Evolutionary conservation across 1,139 yeast genomes (phyloP), one percentile per base, ranked within the genome.

Genomic region (Diutina ranongensis): DNA sequence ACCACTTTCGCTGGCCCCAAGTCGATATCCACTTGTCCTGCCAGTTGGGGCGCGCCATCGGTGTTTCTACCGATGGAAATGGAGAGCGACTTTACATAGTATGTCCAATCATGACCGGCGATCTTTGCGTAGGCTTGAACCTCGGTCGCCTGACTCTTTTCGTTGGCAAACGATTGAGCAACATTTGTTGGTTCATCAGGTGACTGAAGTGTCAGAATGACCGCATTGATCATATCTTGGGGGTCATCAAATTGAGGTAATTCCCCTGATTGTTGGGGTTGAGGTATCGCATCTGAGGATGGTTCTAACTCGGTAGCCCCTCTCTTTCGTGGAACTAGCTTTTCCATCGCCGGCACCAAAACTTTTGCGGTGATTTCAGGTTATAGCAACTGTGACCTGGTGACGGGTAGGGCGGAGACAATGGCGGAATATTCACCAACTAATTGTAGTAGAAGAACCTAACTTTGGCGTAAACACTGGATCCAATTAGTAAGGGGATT

Each of bases 1-100:
- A 92, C 97, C 20, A 92, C 95, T 60, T 92, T 92, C 10, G 97
- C 94, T 1, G 98, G 98, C 2, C 97, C 97, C 56, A 92, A 68
- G 64, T 92, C 98, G 47, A 92, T 88, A 57, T 88, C 94, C 22
- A 86, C 80, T n/a, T 48, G 47, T 16, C 46, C 53, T 8, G 47
- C 47, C 44, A 51, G 45, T 50, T 51, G 38, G 48, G 55, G 50
- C 16, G 57, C 50, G 27, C 47, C 69, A 61, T 82, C 95, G 1
- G 95, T 85, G 53, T 83, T 83, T 57, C 98, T 74, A 12, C 98
- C 98, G 48, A 92, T 84, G 3, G 83, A 68, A 5, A 92, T 76
- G 16, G 75, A 75, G 47, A 92, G 68, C n/a, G 80, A 72, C 59
- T 88, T 87, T 45, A 92, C 97, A 58, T 88, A 92, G 59, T 74